These are phyloP conservation scores for Gaertneriomyces sp. DNA, from an alignment of 192 early-diverging fungal species.

Conservation along the genomic window DNA sequence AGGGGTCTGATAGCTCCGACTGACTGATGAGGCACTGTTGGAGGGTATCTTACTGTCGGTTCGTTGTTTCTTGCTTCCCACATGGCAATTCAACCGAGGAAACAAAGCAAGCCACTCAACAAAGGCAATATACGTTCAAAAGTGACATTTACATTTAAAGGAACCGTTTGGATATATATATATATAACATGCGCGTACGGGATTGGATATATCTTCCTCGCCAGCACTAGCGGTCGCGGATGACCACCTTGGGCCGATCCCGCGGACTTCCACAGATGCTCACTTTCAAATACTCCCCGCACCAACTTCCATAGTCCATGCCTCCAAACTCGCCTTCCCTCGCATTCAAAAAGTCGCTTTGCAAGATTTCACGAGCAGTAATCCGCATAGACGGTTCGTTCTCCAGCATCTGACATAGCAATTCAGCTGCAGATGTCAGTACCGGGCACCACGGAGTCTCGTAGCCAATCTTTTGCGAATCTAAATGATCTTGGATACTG, in stretches of 20 bases:
- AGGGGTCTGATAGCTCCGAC: too few relatives aligned
- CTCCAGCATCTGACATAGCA: conserved; percentile 56
- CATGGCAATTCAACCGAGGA: too few relatives aligned
- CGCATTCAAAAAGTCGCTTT: conserved; percentile 52
- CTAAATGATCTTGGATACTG: conserved; percentile 37
- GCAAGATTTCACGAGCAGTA: conserved; percentile 53
- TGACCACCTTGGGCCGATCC: neutral
- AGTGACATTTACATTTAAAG: too few relatives aligned
- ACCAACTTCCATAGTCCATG: neutral
- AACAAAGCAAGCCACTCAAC: too few relatives aligned
- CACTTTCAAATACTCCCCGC: neutral
- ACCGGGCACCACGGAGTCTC: conserved; percentile 39
- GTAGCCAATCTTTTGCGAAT: neutral
- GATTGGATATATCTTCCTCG: too few relatives aligned
- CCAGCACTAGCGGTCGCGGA: conserved; percentile 1
- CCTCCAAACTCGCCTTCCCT: conserved; percentile 19
- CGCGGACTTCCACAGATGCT: neutral
- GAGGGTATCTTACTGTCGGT: too few relatives aligned
- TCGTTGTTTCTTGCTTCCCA: too few relatives aligned
- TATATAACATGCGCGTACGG: too few relatives aligned
- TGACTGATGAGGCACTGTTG: too few relatives aligned
- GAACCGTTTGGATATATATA: too few relatives aligned
- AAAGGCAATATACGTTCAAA: too few relatives aligned
- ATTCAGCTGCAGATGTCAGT: conserved; percentile 59
- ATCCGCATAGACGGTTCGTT: conserved; percentile 53